A percentile compares a stretch with the other conserved stretches of the same genome.
phyloP scores from a whole-genome alignment of 202 grass and related monocot genomes.

The Elaeis oleifera region DNA sequence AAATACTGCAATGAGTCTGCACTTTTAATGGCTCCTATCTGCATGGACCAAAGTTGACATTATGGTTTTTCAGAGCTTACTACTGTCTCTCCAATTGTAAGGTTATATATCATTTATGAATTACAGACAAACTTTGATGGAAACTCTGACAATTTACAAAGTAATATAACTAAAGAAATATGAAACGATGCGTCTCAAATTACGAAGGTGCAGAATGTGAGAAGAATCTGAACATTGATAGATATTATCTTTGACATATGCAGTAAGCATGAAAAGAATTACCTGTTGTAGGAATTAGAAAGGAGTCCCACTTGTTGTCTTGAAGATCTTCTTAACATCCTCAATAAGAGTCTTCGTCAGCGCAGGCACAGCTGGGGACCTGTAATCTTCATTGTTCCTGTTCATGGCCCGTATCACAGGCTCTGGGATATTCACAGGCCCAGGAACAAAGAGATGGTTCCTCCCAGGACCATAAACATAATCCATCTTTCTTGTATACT shows the following conservation, averaged over 20 bases:
- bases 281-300: slow-evolving; percentile 91
- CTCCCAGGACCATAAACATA: slow-evolving; percentile 73
- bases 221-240: background rate
- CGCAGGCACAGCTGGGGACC: slow-evolving; percentile 62
- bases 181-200: too few relatives aligned
- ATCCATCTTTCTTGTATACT: slow-evolving; percentile 45
- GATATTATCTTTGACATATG: background rate
- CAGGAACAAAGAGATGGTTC: slow-evolving; percentile 84
- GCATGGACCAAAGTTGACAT: too few relatives aligned
- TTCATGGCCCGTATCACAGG: slow-evolving; percentile 80
- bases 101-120: too few relatives aligned
- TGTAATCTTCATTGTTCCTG: slow-evolving; percentile 95
- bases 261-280: background rate
- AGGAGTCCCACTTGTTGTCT: slow-evolving; percentile 67
- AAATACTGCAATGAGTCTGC: too few relatives aligned
- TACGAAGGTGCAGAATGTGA: background rate
- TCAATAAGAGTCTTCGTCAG: slow-evolving; percentile 79
- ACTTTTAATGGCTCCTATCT: too few relatives aligned
- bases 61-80: too few relatives aligned
- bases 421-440: slow-evolving; percentile 90
- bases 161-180: too few relatives aligned
- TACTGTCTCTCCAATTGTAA: too few relatives aligned
- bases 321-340: slow-evolving; percentile 96
- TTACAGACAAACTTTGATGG: too few relatives aligned
- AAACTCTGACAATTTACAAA: too few relatives aligned